A percentile compares a stretch with the other conserved stretches of the same genome.
Evolutionary conservation across 768 basidiomycete genomes (phyloP).

Genomic region (Nidularia pulvinata): DNA sequence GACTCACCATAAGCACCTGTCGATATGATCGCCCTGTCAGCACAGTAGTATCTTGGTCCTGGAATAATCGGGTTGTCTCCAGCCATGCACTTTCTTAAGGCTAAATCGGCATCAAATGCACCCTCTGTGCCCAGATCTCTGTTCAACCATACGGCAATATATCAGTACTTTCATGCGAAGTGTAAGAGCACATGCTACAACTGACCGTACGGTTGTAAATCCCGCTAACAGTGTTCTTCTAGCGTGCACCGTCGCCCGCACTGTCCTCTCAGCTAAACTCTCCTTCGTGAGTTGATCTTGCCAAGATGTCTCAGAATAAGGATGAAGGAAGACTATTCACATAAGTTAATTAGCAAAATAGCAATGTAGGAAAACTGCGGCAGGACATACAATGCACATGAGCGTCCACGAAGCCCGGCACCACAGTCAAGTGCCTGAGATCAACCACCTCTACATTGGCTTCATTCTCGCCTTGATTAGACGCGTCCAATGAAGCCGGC

Average conservation of each 20-base stretch:
- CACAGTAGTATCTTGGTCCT: slow-evolving; percentile 65
- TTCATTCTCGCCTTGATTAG: neutral
- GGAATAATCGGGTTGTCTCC: slow-evolving; percentile 41
- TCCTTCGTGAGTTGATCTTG: slow-evolving; percentile 61
- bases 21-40: slow-evolving; percentile 56
- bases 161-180: neutral
- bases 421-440: slow-evolving; percentile 41
- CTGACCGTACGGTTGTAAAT: slow-evolving; percentile 60
- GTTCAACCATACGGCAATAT: slow-evolving; percentile 2
- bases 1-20: slow-evolving; percentile 59
- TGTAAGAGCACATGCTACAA: neutral
- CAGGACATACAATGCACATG: slow-evolving; percentile 47
- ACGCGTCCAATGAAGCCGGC: neutral
- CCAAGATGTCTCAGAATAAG: slow-evolving; percentile 62
- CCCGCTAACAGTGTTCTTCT: slow-evolving; percentile 57
- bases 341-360: neutral
- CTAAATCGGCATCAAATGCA: slow-evolving; percentile 59
- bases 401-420: slow-evolving; percentile 58
- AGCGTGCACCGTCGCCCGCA: slow-evolving; percentile 63
- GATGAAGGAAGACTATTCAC: slow-evolving; percentile 54
- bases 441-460: slow-evolving; percentile 26
- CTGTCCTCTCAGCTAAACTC: slow-evolving; percentile 52
- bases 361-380: neutral
- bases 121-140: slow-evolving; percentile 72
- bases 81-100: slow-evolving; percentile 51